Evolutionary conservation across 208 protist genomes (phyloP).

Genomic region (Endotrypanum monterogeii): DNA sequence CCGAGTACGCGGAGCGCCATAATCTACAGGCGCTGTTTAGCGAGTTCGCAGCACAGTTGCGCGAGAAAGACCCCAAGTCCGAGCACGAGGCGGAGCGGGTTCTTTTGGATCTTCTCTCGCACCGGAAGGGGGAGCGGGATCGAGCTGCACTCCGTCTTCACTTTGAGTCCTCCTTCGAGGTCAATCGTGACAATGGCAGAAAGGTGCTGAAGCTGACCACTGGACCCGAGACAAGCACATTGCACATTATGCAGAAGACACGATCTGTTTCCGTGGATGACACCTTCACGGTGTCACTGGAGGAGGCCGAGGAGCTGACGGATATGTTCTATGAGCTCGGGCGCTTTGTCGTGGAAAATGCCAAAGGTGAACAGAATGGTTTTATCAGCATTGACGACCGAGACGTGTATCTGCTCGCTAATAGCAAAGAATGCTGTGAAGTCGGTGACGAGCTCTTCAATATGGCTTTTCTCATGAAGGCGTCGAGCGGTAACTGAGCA

Average conservation of each 20-base stretch:
- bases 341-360: slow-evolving; percentile 69
- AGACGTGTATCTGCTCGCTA: slow-evolving; percentile 75
- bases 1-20: slow-evolving; percentile 78
- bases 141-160: slow-evolving; percentile 76
- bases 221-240: slow-evolving; percentile 53
- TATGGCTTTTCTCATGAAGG: slow-evolving; percentile 67
- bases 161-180: slow-evolving; percentile 71
- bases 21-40: slow-evolving; percentile 74
- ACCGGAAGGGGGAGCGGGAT: slow-evolving; percentile 77
- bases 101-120: slow-evolving; percentile 75
- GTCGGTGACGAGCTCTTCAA: slow-evolving; percentile 84
- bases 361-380: slow-evolving; percentile 71
- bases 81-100: slow-evolving; percentile 75
- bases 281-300: slow-evolving; percentile 52
- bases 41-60: slow-evolving; percentile 74
- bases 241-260: slow-evolving; percentile 75
- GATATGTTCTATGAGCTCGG: slow-evolving; percentile 84
- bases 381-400: slow-evolving; percentile 85
- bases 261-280: slow-evolving; percentile 63
- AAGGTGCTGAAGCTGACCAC: slow-evolving; percentile 63
- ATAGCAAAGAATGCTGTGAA: slow-evolving; percentile 69
- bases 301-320: slow-evolving; percentile 76
- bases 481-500: slow-evolving; percentile 12
- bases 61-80: slow-evolving; percentile 77
- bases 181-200: slow-evolving; percentile 80